Evolutionary conservation across 768 basidiomycete genomes (phyloP).

Genomic region (Tephrocybe sp.): DNA sequence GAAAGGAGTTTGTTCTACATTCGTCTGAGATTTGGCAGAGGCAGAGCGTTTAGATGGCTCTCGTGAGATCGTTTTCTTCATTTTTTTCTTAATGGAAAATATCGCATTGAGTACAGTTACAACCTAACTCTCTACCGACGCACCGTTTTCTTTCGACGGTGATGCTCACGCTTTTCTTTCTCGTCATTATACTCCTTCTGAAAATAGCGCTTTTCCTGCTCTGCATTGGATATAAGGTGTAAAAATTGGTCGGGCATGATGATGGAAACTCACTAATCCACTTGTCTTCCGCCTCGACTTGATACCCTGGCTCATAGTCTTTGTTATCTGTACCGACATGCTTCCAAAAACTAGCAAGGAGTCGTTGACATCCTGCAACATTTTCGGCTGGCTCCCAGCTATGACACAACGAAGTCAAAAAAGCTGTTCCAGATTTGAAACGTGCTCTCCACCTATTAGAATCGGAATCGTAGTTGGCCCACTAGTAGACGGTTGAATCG

Average conservation of each 20-base stretch:
- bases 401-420: not conserved
- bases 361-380: constrained; percentile 53
- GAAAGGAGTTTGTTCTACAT: not conserved
- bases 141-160: constrained; percentile 17
- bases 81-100: not conserved
- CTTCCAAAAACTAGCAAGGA: constrained; percentile 65
- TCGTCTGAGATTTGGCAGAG: constrained; percentile 7
- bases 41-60: constrained; percentile 1
- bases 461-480: constrained; percentile 61
- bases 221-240: constrained; percentile 17
- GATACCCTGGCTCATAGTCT: constrained; percentile 51
- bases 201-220: constrained; percentile 39
- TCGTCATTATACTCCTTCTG: constrained; percentile 27
- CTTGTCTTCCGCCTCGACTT: constrained; percentile 36
- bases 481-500: constrained; percentile 39
- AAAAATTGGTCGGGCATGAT: constrained; percentile 2
- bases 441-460: constrained; percentile 49
- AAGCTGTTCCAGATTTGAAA: not conserved
- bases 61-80: constrained; percentile 2
- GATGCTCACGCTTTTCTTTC: constrained; percentile 19
- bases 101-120: not conserved
- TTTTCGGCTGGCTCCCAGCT: constrained; percentile 76
- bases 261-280: constrained; percentile 57
- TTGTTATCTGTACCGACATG: constrained; percentile 57
- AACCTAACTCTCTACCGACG: not conserved